Evolutionary conservation across 2,329 filamentous ascomycete species (phyloP), one percentile per base, ranked within the genome.

Genomic region (Ceratocystis albifundus): DNA sequence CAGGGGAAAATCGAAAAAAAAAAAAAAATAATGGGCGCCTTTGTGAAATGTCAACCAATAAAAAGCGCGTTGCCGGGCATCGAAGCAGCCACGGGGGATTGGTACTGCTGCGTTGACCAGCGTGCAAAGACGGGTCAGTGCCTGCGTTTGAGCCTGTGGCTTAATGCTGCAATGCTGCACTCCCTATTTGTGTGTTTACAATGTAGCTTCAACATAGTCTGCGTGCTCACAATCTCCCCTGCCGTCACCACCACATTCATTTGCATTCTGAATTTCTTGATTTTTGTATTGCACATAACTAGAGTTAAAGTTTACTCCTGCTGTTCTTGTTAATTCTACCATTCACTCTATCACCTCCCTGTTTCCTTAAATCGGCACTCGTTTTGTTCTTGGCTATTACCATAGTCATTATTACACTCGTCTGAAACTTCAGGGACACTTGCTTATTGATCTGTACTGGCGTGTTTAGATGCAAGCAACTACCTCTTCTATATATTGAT

Each of bases 51-150:
- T 15, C 53, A 25, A 28, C 53, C n/a, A 44, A 30, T 30, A 25
- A 50, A 25, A n/a, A 32, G 30, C 65, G 65, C 65, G 65, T 66
- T 66, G 65, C 65, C 62, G 57, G 25, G 64, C 53, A 41, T 41
- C 36, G 36, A 41, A 41, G 36, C 36, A 41, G 36, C 36, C 36
- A 41, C 36, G 36, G 36, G 32, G 32, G 3, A 57, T 12, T 6
- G 53, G 25, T 25, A 32, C 22, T 57, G 53, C 30, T 57, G 53
- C 53, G 53, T 30, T 4, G 53, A 30, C 25, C 53, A 57, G 30
- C 7, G 28, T 57, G 22, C 17, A 12, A 57, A 57, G 53, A 30
- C 22, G 28, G 53, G 25, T 57, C 36, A 41, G 36, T 12, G 36
- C 36, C 36, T 41, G 8, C n/a, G 32, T 30, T 57, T 57, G 53